Conservation (phyloP, 108 stramenopile genomes). For the Nitzschia inconspicua region DNA sequence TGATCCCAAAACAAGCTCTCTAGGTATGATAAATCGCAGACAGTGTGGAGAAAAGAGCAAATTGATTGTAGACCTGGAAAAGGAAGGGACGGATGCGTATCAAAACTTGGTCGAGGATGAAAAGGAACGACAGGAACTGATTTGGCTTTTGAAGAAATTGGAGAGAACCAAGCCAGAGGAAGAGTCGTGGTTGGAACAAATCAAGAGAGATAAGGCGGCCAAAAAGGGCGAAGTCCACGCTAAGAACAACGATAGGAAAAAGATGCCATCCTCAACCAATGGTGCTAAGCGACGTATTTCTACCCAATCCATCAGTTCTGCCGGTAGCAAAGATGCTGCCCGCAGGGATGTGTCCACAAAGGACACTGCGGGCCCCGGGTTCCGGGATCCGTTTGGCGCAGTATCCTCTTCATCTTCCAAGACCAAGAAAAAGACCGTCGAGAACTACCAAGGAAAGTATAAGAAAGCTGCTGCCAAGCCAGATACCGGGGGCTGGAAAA, state of each 20-base stretch:
- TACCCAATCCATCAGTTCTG: neutral
- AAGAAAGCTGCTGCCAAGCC: slow-evolving; percentile 16
- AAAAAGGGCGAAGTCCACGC: neutral
- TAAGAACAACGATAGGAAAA: neutral
- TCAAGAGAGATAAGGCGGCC: slow-evolving; percentile 25
- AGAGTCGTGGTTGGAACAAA: slow-evolving; percentile 23
- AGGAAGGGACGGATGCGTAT: slow-evolving; percentile 9
- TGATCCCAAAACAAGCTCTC: slow-evolving; percentile 25
- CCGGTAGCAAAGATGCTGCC: too few species aligned
- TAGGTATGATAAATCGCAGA: slow-evolving; percentile 8
- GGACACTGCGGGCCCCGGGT: neutral
- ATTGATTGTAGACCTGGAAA: slow-evolving; percentile 14
- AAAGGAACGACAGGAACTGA: slow-evolving; percentile 16
- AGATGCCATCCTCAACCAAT: neutral
- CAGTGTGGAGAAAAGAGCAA: slow-evolving; percentile 3
- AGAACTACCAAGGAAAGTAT: slow-evolving; percentile 24
- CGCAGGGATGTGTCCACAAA: too few species aligned
- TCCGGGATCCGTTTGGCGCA: neutral
- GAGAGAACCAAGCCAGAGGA: slow-evolving; percentile 21
- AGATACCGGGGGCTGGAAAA: slow-evolving; percentile 7
- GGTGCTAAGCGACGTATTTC: neutral
- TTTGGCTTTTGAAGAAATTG: slow-evolving; percentile 23
- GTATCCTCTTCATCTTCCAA: neutral
- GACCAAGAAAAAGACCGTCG: neutral
- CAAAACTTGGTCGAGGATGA: slow-evolving; percentile 17